A percentile compares a stretch with the other conserved stretches of the same genome.
phyloP scores from a whole-genome alignment of 1,284 basidiomycete species.

The Stygiomarasmius scandens region DNA sequence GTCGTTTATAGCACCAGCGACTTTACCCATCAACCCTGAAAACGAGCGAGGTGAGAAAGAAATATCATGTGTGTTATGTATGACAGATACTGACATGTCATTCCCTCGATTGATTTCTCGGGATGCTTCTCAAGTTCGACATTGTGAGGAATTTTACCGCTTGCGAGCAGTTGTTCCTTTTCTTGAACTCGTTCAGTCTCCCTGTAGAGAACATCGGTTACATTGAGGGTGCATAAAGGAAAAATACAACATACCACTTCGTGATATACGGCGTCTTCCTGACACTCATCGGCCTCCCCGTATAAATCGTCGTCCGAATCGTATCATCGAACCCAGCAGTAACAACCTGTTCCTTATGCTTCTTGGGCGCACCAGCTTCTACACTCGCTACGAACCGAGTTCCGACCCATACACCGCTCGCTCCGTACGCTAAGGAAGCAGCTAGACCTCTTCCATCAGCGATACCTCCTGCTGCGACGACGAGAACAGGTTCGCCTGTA shows the following conservation, averaged over 20 bases:
- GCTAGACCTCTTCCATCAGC: slow-evolving; percentile 84
- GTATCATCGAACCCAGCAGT: slow-evolving; percentile 74
- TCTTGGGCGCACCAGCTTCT: slow-evolving; percentile 81
- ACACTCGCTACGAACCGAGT: slow-evolving; percentile 87
- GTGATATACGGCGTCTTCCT: slow-evolving; percentile 76
- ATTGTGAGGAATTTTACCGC: slow-evolving; percentile 79
- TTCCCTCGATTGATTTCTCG: slow-evolving; percentile 64
- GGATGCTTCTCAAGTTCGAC: slow-evolving; percentile 72
- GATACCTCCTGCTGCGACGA: slow-evolving; percentile 85
- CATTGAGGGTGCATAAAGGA: not conserved
- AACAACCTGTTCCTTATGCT: slow-evolving; percentile 75
- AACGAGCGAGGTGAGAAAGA: slow-evolving; percentile 1
- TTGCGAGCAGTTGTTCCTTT: slow-evolving; percentile 59
- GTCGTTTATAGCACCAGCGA: slow-evolving; percentile 78
- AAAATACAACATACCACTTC: slow-evolving; percentile 55
- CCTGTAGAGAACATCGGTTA: slow-evolving; percentile 36
- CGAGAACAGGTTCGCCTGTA: slow-evolving; percentile 75
- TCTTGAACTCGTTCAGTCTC: slow-evolving; percentile 61
- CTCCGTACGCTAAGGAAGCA: slow-evolving; percentile 80
- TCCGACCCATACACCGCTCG: slow-evolving; percentile 87
- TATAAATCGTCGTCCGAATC: slow-evolving; percentile 75
- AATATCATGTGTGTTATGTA: slow-evolving; percentile 3
- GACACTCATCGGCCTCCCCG: slow-evolving; percentile 84
- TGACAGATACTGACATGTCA: slow-evolving; percentile 50
- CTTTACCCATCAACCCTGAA: slow-evolving; percentile 85